Percentiles rank a stretch among this genome's conserved stretches.
Evolutionary conservation across 2,329 filamentous ascomycete species (phyloP).

Genomic region (Stagonosporopsis chrysanthemi): DNA sequence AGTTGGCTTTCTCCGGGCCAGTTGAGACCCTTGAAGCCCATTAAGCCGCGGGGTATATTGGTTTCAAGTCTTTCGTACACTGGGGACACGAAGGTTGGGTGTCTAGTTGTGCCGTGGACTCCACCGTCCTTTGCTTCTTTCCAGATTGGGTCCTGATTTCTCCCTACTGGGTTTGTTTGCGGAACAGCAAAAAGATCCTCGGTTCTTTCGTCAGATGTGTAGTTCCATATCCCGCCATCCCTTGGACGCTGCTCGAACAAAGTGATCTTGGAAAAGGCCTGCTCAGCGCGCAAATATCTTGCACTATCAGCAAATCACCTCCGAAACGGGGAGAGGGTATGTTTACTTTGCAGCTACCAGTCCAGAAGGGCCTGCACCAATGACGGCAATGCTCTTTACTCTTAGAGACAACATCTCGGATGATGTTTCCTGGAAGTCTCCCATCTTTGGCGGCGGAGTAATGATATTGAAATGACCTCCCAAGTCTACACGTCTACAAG

Average conservation of each 20-base stretch:
- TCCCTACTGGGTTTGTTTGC: slow-evolving; percentile 67
- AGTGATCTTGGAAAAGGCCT: slow-evolving; percentile 71
- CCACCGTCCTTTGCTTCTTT: slow-evolving; percentile 57
- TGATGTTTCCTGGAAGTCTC: slow-evolving; percentile 14
- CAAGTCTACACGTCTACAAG: background rate
- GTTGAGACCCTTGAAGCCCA: slow-evolving; percentile 76
- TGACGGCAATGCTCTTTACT: slow-evolving; percentile 72
- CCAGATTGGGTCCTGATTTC: background rate
- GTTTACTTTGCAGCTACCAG: slow-evolving; percentile 74
- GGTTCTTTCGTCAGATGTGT: slow-evolving; percentile 63
- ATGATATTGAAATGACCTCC: too few species aligned
- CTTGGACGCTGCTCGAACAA: slow-evolving; percentile 82
- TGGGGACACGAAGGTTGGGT: slow-evolving; percentile 77
- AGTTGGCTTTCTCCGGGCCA: slow-evolving; percentile 72
- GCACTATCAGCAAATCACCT: background rate
- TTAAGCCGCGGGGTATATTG: slow-evolving; percentile 83
- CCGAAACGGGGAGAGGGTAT: background rate
- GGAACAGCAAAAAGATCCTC: slow-evolving; percentile 64
- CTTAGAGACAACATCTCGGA: slow-evolving; percentile 32
- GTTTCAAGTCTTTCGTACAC: slow-evolving; percentile 85
- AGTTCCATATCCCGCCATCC: slow-evolving; percentile 88
- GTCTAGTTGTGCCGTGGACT: slow-evolving; percentile 17
- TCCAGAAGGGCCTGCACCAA: slow-evolving; percentile 84
- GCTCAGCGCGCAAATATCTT: slow-evolving; percentile 76
- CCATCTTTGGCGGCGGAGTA: background rate